A percentile compares a stretch with the other conserved stretches of the same genome.
Conservation (phyloP, 768 basidiomycete genomes). For the Lentinus tigrinus region DNA sequence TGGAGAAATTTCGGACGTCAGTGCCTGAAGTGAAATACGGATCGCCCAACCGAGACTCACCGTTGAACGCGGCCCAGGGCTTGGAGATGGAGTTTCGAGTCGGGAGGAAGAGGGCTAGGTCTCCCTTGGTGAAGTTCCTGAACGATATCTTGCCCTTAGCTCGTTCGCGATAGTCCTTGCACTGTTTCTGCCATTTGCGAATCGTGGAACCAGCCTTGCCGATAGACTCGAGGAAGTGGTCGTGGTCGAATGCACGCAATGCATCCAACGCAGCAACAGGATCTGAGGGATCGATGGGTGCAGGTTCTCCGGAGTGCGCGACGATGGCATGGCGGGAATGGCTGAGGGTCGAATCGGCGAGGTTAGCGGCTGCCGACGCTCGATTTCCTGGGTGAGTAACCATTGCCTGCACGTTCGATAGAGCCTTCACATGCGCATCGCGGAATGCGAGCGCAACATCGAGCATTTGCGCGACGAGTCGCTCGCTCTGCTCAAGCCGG, state of each 20-base stretch:
- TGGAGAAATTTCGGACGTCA: conserved; percentile 34
- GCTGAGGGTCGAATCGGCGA: conserved; percentile 52
- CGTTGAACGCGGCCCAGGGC: conserved; percentile 99
- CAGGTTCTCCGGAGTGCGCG: conserved; percentile 56
- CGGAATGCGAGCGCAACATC: conserved; percentile 79
- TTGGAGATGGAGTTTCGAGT: conserved; percentile 91
- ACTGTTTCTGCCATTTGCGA: conserved; percentile 97
- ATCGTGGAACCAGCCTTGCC: conserved; percentile 81
- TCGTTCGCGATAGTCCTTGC: conserved; percentile 93
- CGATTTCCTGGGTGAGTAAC: conserved; percentile 44
- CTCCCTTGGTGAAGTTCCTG: conserved; percentile 91
- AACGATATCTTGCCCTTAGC: conserved; percentile 96
- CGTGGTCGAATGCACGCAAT: conserved; percentile 77
- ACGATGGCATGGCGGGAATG: conserved; percentile 51
- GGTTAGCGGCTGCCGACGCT: conserved; percentile 34
- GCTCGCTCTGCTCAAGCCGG: conserved; percentile 59
- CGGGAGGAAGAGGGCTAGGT: conserved; percentile 92
- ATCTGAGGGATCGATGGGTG: conserved; percentile 78
- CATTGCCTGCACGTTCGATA: conserved; percentile 61
- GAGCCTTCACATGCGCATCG: conserved; percentile 71
- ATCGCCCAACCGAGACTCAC: conserved; percentile 42
- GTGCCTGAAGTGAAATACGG: conserved; percentile 9
- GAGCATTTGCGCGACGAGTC: conserved; percentile 78
- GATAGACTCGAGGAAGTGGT: conserved; percentile 81
- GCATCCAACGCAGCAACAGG: conserved; percentile 66